phyloP scores from a whole-genome alignment of 805 yeast species.

The Sugiyamaella lignohabitans region DNA sequence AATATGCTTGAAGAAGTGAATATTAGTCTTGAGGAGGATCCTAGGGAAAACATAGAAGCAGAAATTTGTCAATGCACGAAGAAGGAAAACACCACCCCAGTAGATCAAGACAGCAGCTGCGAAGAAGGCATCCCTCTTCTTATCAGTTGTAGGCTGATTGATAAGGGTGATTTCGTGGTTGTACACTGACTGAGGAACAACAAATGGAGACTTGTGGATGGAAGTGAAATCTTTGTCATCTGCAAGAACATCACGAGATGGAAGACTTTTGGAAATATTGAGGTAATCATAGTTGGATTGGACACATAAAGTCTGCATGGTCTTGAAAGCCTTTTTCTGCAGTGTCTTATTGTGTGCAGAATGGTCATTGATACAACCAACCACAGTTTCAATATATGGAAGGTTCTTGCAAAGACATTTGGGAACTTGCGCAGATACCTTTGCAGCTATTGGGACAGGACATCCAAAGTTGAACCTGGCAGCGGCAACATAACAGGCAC shows the following conservation, averaged over 20 bases:
- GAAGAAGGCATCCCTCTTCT: neutral
- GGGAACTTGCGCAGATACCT: neutral
- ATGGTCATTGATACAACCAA: slow-evolving; percentile 11
- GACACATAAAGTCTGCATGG: slow-evolving; percentile 3
- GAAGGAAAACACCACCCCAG: slow-evolving; percentile 12
- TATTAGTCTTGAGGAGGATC: slow-evolving; percentile 11
- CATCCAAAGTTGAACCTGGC: slow-evolving; percentile 6
- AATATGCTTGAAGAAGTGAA: slow-evolving; percentile 12
- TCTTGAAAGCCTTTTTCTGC: neutral
- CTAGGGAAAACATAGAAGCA: slow-evolving; percentile 5
- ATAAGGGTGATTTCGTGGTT: slow-evolving; percentile 2
- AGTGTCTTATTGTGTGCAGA: neutral
- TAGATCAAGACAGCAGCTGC: slow-evolving; percentile 10
- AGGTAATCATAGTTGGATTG: slow-evolving; percentile 8
- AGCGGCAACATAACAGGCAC: slow-evolving; percentile 3
- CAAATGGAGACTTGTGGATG: slow-evolving; percentile 1
- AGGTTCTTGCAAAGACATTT: slow-evolving; percentile 8
- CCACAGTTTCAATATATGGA: slow-evolving; percentile 12
- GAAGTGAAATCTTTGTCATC: slow-evolving; percentile 2
- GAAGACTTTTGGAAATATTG: neutral
- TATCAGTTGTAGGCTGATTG: slow-evolving; percentile 1
- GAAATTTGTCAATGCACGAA: slow-evolving; percentile 14
- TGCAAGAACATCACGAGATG: neutral
- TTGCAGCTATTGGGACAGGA: slow-evolving; percentile 3
- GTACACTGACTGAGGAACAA: slow-evolving; percentile 7